Evolutionary conservation across 345 rosid species (phyloP), one percentile per base, ranked within the genome.

Genomic region (Alliaria petiolata): DNA sequence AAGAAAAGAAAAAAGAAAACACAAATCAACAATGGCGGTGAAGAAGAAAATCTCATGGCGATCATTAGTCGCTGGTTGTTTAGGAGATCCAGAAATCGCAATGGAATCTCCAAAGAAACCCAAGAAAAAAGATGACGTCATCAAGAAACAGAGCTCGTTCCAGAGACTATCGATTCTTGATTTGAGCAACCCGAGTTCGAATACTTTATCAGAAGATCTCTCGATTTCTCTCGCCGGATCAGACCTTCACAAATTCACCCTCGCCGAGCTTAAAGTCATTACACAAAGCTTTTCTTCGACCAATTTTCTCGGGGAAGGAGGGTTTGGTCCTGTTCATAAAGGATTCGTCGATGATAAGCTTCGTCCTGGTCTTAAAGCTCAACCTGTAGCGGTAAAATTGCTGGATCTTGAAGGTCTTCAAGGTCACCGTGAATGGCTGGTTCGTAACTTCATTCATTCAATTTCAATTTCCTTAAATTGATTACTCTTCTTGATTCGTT

Each of bases 341-440:
- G 98, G 96, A 0, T 92, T 92, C 76, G 69, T 92, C 6, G 98
- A 92, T 58, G 98, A 92, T 45, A 88, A 87, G 79, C 87, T 92
- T 44, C 81, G 90, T 47, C 91, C 86, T 28, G 93, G 98, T 35
- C 81, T 92, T 71, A 82, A 84, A 70, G 91, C 95, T 31, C 96
- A 88, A 70, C 89, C 98, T 11, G 98, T 92, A 0, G 98, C 98
- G 4, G 96, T 92, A 17, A 92, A 92, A 84, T 79, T 79, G 10
- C 67, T 92, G 60, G 91, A 92, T 67, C 83, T 84, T 65, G 96
- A 92, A 3, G 96, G 98, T 33, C 67, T 84, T 75, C 98, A 92
- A 65, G 98, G 98, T 46, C 98, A 92, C 50, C 82, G 70, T 39
- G 98, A 92, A 81, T 92, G 98, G 98, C 68, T 92, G 95, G 98